These are phyloP conservation scores for Calocybe cyanea DNA, from an alignment of 768 basidiomycete species.

Conservation along the genomic window DNA sequence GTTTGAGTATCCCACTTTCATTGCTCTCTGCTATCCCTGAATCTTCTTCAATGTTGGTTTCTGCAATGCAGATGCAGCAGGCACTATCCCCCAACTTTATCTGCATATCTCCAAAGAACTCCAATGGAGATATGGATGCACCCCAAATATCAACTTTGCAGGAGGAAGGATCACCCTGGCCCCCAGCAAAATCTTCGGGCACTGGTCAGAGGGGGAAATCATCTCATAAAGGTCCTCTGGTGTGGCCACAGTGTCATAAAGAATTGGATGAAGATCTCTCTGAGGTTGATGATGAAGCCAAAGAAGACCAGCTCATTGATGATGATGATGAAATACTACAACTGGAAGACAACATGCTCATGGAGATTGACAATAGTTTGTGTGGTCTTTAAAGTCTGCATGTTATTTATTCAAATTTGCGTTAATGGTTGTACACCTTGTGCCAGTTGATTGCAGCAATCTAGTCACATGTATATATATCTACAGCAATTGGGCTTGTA, in stretches of 20 bases:
- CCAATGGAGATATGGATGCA: slow-evolving; percentile 68
- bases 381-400: no score
- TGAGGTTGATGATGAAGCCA: slow-evolving; percentile 57
- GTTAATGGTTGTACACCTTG: no score
- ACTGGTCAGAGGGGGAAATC: slow-evolving; percentile 19
- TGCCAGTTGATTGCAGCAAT: no score
- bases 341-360: no score
- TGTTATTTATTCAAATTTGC: no score
- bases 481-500: no score
- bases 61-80: slow-evolving; percentile 3
- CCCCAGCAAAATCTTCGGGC: slow-evolving; percentile 30
- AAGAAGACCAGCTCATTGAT: slow-evolving; percentile 76
- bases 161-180: slow-evolving; percentile 72
- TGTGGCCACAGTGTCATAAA: slow-evolving; percentile 19
- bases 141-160: slow-evolving; percentile 77
- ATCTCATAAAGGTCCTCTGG: slow-evolving; percentile 13
- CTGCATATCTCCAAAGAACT: no score
- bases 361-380: no score
- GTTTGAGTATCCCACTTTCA: slow-evolving; percentile 38
- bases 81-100: no score
- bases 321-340: slow-evolving; percentile 55
- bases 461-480: no score
- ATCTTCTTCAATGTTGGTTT: slow-evolving; percentile 18
- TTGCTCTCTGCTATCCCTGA: slow-evolving; percentile 62
- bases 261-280: slow-evolving; percentile 51